These are phyloP conservation scores for Solanum sitiens DNA, from an alignment of 257 asterid species.

Conservation along the genomic window DNA sequence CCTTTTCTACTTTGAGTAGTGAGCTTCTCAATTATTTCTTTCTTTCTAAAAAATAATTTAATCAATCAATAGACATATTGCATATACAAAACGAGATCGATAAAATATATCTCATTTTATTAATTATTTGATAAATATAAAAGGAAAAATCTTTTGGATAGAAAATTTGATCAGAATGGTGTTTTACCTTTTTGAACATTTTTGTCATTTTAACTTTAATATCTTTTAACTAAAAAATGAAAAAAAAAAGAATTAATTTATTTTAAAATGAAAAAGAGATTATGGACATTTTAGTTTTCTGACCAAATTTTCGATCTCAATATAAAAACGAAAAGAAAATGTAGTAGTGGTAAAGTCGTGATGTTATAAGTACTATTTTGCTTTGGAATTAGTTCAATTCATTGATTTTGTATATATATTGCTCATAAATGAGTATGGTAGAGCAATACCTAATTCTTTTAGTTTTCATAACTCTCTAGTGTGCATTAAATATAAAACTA, in stretches of 20 bases:
- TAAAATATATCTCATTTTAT: background rate
- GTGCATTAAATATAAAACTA: background rate
- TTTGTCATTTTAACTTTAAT: no score
- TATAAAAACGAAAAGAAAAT: background rate
- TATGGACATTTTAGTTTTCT: no score
- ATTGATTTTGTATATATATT: background rate
- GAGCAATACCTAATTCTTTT: slow-evolving; percentile 4
- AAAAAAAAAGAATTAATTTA: no score
- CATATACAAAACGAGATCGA: background rate
- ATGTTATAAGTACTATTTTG: background rate
- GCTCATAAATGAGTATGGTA: background rate
- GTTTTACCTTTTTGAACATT: no score
- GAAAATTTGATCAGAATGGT: no score
- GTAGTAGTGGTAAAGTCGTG: slow-evolving; percentile 1
- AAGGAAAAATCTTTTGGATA: no score
- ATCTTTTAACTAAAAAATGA: no score
- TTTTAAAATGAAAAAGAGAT: no score
- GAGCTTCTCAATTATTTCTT: background rate
- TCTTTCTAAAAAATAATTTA: background rate
- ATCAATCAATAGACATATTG: background rate
- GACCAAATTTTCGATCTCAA: no score
- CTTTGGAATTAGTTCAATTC: background rate
- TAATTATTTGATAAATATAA: background rate
- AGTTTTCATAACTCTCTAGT: background rate
- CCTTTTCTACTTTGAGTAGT: background rate